These are phyloP conservation scores for Achaetomium macrosporum DNA, from an alignment of 2,329 filamentous ascomycete species.

Conservation along the genomic window DNA sequence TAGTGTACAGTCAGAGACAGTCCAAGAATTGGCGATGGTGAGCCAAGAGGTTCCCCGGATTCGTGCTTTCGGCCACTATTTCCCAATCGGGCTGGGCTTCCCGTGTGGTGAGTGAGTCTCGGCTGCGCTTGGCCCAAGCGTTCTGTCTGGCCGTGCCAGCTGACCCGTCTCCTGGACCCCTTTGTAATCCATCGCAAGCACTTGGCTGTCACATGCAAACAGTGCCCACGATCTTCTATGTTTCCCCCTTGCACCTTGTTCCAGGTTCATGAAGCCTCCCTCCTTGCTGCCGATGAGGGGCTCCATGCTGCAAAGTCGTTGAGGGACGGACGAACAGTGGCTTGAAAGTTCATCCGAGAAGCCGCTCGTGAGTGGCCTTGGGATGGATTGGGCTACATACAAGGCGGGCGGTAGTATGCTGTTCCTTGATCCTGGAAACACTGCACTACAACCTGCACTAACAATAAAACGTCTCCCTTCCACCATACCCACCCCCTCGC, in stretches of 20 bases:
- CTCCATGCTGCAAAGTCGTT: too few species aligned
- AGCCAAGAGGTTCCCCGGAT: constrained; percentile 15
- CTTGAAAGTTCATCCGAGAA: too few species aligned
- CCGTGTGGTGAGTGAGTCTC: constrained; percentile 9
- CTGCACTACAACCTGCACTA: background rate
- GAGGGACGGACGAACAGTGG: too few species aligned
- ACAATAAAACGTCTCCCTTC: too few species aligned
- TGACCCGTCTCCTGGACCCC: background rate
- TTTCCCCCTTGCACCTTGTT: background rate
- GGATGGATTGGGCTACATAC: too few species aligned
- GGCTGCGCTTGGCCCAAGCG: background rate
- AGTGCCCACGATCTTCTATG: background rate
- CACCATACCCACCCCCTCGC: too few species aligned
- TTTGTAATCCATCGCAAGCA: background rate
- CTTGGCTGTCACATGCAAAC: constrained; percentile 14
- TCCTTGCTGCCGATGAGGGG: background rate
- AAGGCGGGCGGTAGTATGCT: too few species aligned
- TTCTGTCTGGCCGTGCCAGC: background rate
- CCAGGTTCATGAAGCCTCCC: background rate
- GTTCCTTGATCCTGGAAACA: too few species aligned
- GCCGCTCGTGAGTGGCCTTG: too few species aligned
- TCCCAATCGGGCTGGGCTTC: constrained; percentile 9
- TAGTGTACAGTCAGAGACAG: too few species aligned
- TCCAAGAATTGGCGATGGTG: background rate
- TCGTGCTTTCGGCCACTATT: constrained; percentile 10